phyloP scores from a whole-genome alignment of 106 monocot species.

The Acorus gramineus region DNA sequence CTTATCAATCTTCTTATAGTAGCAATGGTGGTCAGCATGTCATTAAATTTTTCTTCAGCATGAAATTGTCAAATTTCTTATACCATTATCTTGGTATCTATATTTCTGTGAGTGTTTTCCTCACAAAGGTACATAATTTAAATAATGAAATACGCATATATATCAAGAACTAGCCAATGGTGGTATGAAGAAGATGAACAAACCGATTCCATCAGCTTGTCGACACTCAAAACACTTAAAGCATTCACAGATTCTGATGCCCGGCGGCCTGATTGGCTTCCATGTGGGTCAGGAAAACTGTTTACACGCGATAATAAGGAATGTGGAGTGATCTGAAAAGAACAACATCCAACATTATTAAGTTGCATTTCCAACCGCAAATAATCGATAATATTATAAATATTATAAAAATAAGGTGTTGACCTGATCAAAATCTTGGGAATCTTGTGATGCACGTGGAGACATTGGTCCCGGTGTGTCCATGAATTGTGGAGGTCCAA shows the following conservation, averaged over 20 bases:
- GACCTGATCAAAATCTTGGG: conserved; percentile 53
- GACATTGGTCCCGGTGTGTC: conserved; percentile 46
- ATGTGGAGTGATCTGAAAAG: conserved; percentile 41
- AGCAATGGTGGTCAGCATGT: too few relatives aligned
- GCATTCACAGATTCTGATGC: conserved; percentile 48
- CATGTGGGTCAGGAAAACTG: conserved; percentile 25
- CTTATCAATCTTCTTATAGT: too few relatives aligned
- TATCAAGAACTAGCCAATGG: not conserved
- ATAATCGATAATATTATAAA: not conserved
- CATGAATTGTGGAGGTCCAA: conserved; percentile 63
- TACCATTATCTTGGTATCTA: too few relatives aligned
- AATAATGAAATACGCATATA: too few relatives aligned
- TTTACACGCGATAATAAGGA: conserved; percentile 58
- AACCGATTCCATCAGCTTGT: conserved; percentile 91
- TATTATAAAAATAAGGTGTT: not conserved
- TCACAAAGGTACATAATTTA: too few relatives aligned
- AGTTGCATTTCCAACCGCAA: too few relatives aligned
- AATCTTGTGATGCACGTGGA: conserved; percentile 37
- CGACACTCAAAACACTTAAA: conserved; percentile 57
- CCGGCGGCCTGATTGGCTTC: conserved; percentile 45
- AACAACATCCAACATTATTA: not conserved
- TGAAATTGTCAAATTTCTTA: too few relatives aligned
- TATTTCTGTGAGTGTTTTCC: too few relatives aligned
- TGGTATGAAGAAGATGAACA: not conserved
- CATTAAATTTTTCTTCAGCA: too few relatives aligned